Base-by-base conservation (phyloP, 192 early-diverging fungal species). In the Backusella morwellensis region DNA sequence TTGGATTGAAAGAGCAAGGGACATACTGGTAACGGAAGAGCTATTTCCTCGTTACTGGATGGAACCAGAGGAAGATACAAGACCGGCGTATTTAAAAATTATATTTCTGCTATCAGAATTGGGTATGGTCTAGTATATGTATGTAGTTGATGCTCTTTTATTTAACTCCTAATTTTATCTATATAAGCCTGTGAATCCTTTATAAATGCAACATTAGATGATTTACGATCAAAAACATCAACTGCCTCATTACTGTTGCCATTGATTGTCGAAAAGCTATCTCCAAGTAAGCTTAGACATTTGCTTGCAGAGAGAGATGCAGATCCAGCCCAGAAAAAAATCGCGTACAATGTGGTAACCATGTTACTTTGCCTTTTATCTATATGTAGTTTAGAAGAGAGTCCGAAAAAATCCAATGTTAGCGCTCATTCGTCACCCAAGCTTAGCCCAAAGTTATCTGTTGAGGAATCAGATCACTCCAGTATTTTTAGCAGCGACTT, bases 11-110 rank as follows among this genome's bases (percentile, higher is more conserved):
- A 59, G 36, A 36, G 21, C 19, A 19, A 32, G 50, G 26, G 77
- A 78, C 36, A 29, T 35, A 26, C 3, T 78, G 6, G 59, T 79
- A 15, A 21, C 71, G 17, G 17, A 68, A 32, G 35, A 42, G 6
- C 15, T 79, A 52, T 69, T 79, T 21, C 44, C 42, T 4, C 66
- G 78, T 15, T 79, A 75, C 32, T 79, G 78, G 78, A 41, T 47
- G 15, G 78, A 79, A 29, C 73, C 73, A 12, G 44, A 32, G 6
- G 9, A 63, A 19, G 50, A 56, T 5, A 32, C 73, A 5, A 47
- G 12, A 19, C 67, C 73, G 2, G 59, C 50, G 9, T 79, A 68
- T 71, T 63, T 68, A 12, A 68, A 38, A 34, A 67, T 74, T 3
- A 21, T 75, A 35, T 79, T 79, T 32, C 15, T 74, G 9, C 14